A percentile compares a stretch with the other conserved stretches of the same genome.
These are phyloP conservation scores for Calocera viscosa DNA, from an alignment of 768 basidiomycete genomes.

Conservation along the genomic window DNA sequence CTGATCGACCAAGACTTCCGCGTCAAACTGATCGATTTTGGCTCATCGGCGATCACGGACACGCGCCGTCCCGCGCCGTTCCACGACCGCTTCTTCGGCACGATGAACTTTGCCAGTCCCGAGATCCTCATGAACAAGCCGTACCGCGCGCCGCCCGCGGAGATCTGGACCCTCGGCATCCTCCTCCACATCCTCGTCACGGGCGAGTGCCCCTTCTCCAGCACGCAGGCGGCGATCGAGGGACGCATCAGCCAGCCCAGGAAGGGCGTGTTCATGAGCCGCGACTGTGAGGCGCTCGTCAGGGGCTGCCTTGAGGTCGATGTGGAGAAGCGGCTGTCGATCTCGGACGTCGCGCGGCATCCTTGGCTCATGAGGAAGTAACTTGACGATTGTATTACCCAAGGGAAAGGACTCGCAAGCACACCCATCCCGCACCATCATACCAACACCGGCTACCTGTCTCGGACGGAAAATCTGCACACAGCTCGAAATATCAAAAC, in stretches of 20 bases:
- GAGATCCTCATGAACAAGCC: constrained; percentile 29
- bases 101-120: constrained; percentile 22
- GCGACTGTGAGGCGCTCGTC: constrained; percentile 21
- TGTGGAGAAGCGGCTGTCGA: constrained; percentile 20
- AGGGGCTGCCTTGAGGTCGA: constrained; percentile 22
- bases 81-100: constrained; percentile 52
- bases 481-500: too few species aligned
- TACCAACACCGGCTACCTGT: not conserved
- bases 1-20: constrained; percentile 41
- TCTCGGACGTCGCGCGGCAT: constrained; percentile 22
- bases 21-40: constrained; percentile 95
- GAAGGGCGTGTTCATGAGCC: constrained; percentile 17
- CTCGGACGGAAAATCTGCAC: not conserved
- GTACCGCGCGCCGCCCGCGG: constrained; percentile 30
- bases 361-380: constrained; percentile 1
- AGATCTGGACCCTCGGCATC: constrained; percentile 34
- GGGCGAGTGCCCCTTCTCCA: constrained; percentile 30
- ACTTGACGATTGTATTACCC: too few species aligned
- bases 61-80: constrained; percentile 48
- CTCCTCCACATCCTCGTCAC: constrained; percentile 32
- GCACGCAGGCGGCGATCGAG: constrained; percentile 16
- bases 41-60: constrained; percentile 69
- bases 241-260: constrained; percentile 20
- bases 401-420: not conserved
- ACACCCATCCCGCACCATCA: not conserved